Evolutionary conservation across 1,284 basidiomycete species (phyloP), one percentile per base, ranked within the genome.

Genomic region (Schizopora paradoxa): DNA sequence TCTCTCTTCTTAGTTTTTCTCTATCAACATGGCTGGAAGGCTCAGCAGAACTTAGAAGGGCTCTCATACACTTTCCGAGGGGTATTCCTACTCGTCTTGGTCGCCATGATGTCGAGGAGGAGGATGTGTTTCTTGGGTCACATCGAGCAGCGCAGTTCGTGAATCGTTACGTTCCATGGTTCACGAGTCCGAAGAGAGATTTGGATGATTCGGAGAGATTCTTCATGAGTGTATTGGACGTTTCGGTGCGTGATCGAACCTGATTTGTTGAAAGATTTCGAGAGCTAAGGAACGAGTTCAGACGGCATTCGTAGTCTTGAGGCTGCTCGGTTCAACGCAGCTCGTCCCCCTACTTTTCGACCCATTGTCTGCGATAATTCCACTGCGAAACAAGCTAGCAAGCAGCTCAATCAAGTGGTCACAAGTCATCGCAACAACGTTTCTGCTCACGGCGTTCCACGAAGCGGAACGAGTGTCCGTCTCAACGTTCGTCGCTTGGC

Each of bases 241-340:
- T 56, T 28, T 43, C 51, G 38, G 56, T 57, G 31, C 44, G 54
- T 41, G 1, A 31, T 14, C 25, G 22, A 14, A 10, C 33, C 31
- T 42, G 4, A 7, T 40, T 43, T 13, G 28, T 45, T 14, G 14
- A 29, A 29, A 10, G n/a, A 28, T 31, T 33, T 43, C 10, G 22
- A 33, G 29, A 18, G 25, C 27, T 22, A 47, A 31, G 16, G 29
- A 8, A 34, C 19, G 18, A 16, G 32, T 32, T 11, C 41, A 60
- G 58, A 55, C 54, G n/a, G 55, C 57, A 2, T 49, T 58, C 26
- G n/a, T 55, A n/a, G 39, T 58, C 11, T 49, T 60, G 19, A 56
- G 56, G 36, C 33, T 48, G 4, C 41, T 58, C 6, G 47, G 49
- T 28, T 49, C 49, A 29, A 55, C 53, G 14, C 58, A 55, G 19